Conservation (phyloP, 257 asterid genomes). For the Solanum pinnatisectum region DNA sequence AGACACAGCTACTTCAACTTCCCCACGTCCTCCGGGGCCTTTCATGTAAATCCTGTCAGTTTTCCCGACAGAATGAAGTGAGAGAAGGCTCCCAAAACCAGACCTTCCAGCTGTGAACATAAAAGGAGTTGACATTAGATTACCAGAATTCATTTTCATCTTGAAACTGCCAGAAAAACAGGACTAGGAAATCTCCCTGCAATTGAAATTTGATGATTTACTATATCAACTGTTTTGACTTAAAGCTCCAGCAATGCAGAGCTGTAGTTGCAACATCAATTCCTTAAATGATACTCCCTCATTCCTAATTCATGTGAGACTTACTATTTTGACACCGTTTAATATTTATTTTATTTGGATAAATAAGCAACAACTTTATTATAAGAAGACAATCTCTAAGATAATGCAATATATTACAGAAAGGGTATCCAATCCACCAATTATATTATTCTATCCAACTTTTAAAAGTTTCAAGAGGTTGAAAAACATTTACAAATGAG, state of each 20-base stretch:
- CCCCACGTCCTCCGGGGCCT: conserved; percentile 99
- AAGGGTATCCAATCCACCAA: background rate
- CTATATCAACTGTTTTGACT: background rate
- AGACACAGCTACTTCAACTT: conserved; percentile 98
- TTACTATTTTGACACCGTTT: background rate
- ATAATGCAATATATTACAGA: background rate
- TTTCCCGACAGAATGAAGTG: conserved; percentile 86
- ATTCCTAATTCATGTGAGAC: background rate
- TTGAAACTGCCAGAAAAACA: background rate
- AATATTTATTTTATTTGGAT: background rate
- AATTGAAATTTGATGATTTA: background rate
- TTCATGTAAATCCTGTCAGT: conserved; percentile 89
- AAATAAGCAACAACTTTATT: background rate
- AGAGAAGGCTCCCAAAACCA: conserved; percentile 91
- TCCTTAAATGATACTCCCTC: background rate
- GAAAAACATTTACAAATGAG: background rate
- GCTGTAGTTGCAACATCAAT: background rate
- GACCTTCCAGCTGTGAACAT: conserved; percentile 64
- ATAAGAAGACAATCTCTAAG: background rate
- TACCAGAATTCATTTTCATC: background rate
- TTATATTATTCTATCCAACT: background rate
- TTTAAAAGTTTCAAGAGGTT: background rate
- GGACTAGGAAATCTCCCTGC: background rate
- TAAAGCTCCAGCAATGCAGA: background rate
- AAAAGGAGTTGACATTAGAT: background rate